Evolutionary conservation across 257 asterid genomes (phyloP), one percentile per base, ranked within the genome.

Genomic region (Penstemon davidsonii): DNA sequence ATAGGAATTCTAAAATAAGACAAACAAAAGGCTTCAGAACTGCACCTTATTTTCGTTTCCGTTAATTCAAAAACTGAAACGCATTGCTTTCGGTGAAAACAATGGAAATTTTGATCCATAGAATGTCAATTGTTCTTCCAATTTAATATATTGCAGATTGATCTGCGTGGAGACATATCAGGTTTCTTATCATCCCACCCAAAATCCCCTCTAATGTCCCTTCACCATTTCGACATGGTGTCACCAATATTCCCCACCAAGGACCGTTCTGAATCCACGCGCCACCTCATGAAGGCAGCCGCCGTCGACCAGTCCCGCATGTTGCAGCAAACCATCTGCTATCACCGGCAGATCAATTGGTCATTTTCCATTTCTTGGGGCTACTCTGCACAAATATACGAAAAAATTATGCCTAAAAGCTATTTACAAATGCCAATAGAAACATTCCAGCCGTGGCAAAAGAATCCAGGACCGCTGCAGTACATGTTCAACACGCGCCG

Each of bases 111-210:
- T 25, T 25, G 33, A 1, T 1, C 33, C 33, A 25, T 25, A 25
- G 33, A 25, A 25, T 25, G 33, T 25, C 33, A 25, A 25, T 25
- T 25, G 33, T 25, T 1, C 33, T 25, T 25, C 33, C 33, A 25
- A 25, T 25, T 25, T 25, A 1, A 25, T 1, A 6, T 36, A 41
- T 12, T 55, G 51, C 83, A 88, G 91, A 72, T 81, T 47, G 96
- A 86, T 84, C 44, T 88, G 18, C 85, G 74, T 4, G 88, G 92
- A 4, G 88, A 86, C 55, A 67, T 86, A 39, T 89, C 90, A 0
- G 96, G 96, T 0, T 86, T 76, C 64, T 5, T 89, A 49, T 86
- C 96, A 18, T 67, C 89, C 1, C 95, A 84, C 72, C 90, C 95
- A 3, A 77, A 75, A 44, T 67, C 39, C 36, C 81, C 84, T 0